These are phyloP conservation scores for Colletotrichum falcatum DNA, from an alignment of 2,329 filamentous ascomycete genomes.

Conservation along the genomic window DNA sequence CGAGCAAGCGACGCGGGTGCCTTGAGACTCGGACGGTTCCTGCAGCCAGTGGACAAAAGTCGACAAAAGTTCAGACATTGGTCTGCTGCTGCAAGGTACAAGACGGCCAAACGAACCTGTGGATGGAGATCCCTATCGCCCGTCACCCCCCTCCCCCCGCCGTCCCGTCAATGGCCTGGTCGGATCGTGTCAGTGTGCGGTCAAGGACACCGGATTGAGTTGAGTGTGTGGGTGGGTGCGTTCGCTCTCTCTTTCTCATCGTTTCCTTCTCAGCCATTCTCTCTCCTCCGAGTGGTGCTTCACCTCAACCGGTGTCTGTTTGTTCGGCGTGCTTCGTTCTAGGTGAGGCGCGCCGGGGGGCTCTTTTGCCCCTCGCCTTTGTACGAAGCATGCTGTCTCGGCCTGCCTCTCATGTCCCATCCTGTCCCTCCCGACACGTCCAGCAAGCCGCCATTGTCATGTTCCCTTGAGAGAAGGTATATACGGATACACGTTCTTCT, in stretches of 20 bases:
- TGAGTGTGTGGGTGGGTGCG: not conserved
- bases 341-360: not conserved
- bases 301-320: not conserved
- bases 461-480: not conserved
- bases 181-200: not conserved
- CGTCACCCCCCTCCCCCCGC: not conserved
- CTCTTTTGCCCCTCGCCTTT: not conserved
- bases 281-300: not conserved
- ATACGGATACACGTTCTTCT: not conserved
- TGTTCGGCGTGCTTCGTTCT: not conserved
- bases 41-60: conserved; percentile 6
- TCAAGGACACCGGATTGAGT: not conserved
- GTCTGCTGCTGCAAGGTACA: conserved; percentile 28
- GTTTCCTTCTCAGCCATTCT: not conserved
- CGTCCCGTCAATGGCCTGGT: not conserved
- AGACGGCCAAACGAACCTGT: conserved; percentile 31
- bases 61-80: not conserved
- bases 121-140: conserved; percentile 13
- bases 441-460: not conserved
- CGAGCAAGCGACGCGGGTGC: conserved; percentile 11
- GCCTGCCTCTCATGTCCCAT: not conserved
- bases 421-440: not conserved
- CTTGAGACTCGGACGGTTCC: not conserved
- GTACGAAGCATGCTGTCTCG: not conserved
- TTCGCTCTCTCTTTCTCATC: not conserved